Percentiles rank a stretch among this genome's conserved stretches.
phyloP scores from a whole-genome alignment of 371 early-diverging fungal species.

The Sporodiniella umbellata region DNA sequence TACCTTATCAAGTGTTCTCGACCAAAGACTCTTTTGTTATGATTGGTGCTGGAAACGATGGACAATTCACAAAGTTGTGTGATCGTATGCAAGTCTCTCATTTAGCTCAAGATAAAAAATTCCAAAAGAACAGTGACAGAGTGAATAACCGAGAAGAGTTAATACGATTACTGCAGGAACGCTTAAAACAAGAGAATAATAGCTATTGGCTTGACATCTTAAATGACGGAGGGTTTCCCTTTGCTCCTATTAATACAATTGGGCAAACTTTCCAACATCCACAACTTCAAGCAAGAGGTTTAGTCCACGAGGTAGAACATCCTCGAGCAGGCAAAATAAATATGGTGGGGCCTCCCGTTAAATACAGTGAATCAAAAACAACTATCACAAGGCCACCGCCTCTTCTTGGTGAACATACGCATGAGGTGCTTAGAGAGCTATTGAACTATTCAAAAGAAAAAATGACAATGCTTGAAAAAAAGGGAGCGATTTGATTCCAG shows the following conservation, averaged over 20 bases:
- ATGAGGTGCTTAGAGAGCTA: slow-evolving; percentile 61
- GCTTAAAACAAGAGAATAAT: slow-evolving; percentile 52
- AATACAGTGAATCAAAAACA: slow-evolving; percentile 67
- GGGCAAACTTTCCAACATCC: slow-evolving; percentile 84
- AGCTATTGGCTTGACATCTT: slow-evolving; percentile 63
- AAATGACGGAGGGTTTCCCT: slow-evolving; percentile 72
- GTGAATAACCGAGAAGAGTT: slow-evolving; percentile 71
- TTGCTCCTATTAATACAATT: slow-evolving; percentile 86
- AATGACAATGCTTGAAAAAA: slow-evolving; percentile 31
- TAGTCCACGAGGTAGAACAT: slow-evolving; percentile 82
- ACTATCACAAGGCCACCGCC: slow-evolving; percentile 81
- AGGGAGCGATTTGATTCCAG: slow-evolving; percentile 33
- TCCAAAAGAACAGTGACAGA: slow-evolving; percentile 65
- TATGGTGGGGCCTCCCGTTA: slow-evolving; percentile 77
- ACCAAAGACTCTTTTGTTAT: slow-evolving; percentile 85
- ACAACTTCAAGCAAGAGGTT: slow-evolving; percentile 73
- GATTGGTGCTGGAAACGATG: slow-evolving; percentile 88
- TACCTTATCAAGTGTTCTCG: slow-evolving; percentile 86
- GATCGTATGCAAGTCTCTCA: slow-evolving; percentile 46
- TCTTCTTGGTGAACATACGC: slow-evolving; percentile 84
- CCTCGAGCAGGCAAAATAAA: slow-evolving; percentile 77
- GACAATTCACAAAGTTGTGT: slow-evolving; percentile 73
- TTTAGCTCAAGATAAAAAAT: slow-evolving; percentile 50
- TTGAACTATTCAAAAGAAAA: slow-evolving; percentile 54
- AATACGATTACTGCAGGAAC: slow-evolving; percentile 49